phyloP scores from a whole-genome alignment of 441 rosid species.

The Populus hybrid region DNA sequence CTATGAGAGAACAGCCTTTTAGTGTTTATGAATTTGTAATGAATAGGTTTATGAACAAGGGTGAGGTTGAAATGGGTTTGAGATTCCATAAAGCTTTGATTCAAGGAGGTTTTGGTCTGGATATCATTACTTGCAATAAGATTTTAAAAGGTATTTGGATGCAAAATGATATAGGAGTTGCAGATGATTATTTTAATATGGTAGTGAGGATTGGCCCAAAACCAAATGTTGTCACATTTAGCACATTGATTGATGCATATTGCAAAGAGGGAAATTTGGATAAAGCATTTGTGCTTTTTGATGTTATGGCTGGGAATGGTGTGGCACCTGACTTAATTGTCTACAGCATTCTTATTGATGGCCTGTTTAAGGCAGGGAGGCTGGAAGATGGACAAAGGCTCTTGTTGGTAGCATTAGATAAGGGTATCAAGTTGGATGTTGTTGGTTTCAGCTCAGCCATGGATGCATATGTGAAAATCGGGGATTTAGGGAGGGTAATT shows the following conservation, averaged over 20 bases:
- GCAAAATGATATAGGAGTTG: constrained; percentile 23
- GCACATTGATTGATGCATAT: constrained; percentile 39
- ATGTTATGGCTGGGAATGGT: constrained; percentile 27
- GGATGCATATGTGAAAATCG: constrained; percentile 47
- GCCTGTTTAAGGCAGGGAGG: constrained; percentile 52
- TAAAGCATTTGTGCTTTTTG: constrained; percentile 32
- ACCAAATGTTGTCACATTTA: constrained; percentile 43
- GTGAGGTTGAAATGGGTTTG: constrained; percentile 23
- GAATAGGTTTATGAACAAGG: not conserved
- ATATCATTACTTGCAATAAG: constrained; percentile 43
- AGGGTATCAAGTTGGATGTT: constrained; percentile 46
- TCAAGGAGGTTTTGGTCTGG: constrained; percentile 25
- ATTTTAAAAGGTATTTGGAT: constrained; percentile 30
- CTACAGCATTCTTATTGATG: constrained; percentile 44
- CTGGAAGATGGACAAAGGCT: constrained; percentile 44
- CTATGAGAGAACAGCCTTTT: constrained; percentile 8
- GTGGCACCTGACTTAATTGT: constrained; percentile 33
- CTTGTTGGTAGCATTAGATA: constrained; percentile 40
- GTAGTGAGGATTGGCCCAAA: constrained; percentile 34
- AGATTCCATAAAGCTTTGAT: constrained; percentile 25
- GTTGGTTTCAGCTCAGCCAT: constrained; percentile 26
- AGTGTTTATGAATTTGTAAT: constrained; percentile 30
- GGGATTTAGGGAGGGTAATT: constrained; percentile 57
- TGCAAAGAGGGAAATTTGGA: constrained; percentile 41
- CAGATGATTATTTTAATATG: constrained; percentile 28